Base-by-base conservation (phyloP, 106 monocot species). In the Acorus gramineus region DNA sequence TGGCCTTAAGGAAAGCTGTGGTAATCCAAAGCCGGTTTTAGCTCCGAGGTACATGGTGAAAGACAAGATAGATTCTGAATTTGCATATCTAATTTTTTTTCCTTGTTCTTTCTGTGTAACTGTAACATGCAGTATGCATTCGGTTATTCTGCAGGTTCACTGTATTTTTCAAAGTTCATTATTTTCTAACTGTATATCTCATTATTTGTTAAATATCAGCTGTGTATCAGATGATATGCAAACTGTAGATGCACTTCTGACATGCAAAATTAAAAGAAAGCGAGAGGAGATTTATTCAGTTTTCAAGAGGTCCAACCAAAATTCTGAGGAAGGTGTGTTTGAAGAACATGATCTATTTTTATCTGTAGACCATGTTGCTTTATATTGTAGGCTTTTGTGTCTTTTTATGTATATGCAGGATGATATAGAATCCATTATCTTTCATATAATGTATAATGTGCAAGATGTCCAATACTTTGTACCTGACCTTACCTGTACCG, bases 201-300 rank as follows among this genome's bases (percentile, higher is more conserved):
- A 59, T 54, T 61, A 12, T 14, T 61, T 13, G 52, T 28, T 69
- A 1, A 12, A 49, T 78, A 53, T 46, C 74, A 96, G 96, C 68
- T 88, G 85, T 75, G 78, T 88, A 65, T 75, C 83, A 65, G 96
- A 96, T 85, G 87, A 74, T 52, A 72, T 80, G 73, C 95, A 95
- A 67, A 96, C 96, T 47, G 66, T 91, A 65, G 91, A 96, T 75
- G 76, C 82, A 12, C 83, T 91, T 14, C 64, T 96, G 62, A 87
- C 89, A 65, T 87, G 91, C 79, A 85, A 66, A 81, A 63, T 77
- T 44, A 96, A 96, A 76, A 81, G 91, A 77, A 96, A 96, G 74
- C 87, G 68, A 63, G 81, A 69, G 44, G 68, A 69, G 3, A 56
- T 44, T 60, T 62, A 77, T 73, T 72, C 54, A 4, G 66, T 68